Conservation (phyloP, 2,329 filamentous ascomycete genomes). For the Rhynchosporium graminicola region DNA sequence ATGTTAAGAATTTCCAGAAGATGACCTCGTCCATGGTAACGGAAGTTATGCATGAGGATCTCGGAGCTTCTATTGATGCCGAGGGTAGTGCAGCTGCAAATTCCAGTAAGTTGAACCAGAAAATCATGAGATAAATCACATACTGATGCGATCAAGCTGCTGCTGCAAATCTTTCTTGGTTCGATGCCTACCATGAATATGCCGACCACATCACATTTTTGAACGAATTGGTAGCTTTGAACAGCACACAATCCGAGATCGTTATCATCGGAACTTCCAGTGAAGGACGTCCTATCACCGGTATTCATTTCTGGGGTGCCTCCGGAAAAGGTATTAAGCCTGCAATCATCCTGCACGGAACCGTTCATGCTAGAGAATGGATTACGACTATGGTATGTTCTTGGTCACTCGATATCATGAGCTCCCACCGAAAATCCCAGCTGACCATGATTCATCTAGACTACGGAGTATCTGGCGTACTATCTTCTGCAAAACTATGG, state of each 20-base stretch:
- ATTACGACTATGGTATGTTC: constrained; percentile 52
- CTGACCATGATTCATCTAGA: neutral
- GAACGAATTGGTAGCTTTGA: constrained; percentile 47
- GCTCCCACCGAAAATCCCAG: neutral
- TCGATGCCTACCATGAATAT: constrained; percentile 55
- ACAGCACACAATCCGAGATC: constrained; percentile 51
- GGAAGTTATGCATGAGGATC: constrained; percentile 46
- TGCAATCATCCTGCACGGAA: constrained; percentile 57
- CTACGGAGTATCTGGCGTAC: constrained; percentile 54
- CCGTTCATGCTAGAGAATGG: constrained; percentile 62
- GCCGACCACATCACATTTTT: constrained; percentile 53
- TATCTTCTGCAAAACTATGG: constrained; percentile 51
- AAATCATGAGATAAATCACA: neutral
- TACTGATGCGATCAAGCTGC: constrained; percentile 26
- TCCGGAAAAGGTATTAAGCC: constrained; percentile 48
- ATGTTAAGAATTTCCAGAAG: constrained; percentile 44
- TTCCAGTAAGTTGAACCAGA: constrained; percentile 9
- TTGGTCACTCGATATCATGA: neutral
- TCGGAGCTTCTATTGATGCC: constrained; percentile 46
- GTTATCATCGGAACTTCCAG: constrained; percentile 51
- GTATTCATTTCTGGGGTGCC: constrained; percentile 56
- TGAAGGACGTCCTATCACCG: constrained; percentile 47
- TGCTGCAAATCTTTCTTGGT: constrained; percentile 48
- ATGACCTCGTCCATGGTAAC: constrained; percentile 37
- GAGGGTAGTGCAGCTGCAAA: constrained; percentile 38